Percentiles rank a stretch among this genome's conserved stretches.
These are phyloP conservation scores for Periconia sp. DNA, from an alignment of 2,329 filamentous ascomycete species.

Conservation along the genomic window DNA sequence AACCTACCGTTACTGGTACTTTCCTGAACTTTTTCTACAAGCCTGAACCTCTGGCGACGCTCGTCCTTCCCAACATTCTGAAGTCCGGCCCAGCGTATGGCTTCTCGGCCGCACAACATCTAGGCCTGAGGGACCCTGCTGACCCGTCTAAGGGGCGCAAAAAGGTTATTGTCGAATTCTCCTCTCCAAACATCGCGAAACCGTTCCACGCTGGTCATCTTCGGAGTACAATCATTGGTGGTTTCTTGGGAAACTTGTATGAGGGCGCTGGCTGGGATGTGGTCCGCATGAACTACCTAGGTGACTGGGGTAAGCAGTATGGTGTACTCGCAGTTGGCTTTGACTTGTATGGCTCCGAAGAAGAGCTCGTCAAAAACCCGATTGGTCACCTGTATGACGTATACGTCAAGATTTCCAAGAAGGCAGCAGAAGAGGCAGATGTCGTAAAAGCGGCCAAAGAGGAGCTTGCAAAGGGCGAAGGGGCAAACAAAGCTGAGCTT, in stretches of 20 bases:
- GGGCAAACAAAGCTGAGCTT: constrained; percentile 44
- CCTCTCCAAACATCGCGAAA: constrained; percentile 84
- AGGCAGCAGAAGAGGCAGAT: constrained; percentile 67
- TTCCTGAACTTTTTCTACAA: constrained; percentile 83
- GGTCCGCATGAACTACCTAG: constrained; percentile 71
- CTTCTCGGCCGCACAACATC: constrained; percentile 51
- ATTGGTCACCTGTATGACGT: constrained; percentile 83
- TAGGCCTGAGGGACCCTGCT: constrained; percentile 62
- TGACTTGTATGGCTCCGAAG: constrained; percentile 73
- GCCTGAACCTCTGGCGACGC: constrained; percentile 62
- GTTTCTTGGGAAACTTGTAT: constrained; percentile 71
- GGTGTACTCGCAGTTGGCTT: constrained; percentile 73
- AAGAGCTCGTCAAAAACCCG: constrained; percentile 69
- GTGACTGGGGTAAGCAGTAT: constrained; percentile 78
- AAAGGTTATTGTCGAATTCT: constrained; percentile 77
- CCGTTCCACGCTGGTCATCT: constrained; percentile 77
- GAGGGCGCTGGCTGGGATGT: constrained; percentile 71
- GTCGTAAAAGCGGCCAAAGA: constrained; percentile 60
- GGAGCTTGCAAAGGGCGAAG: constrained; percentile 37
- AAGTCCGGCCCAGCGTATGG: constrained; percentile 64
- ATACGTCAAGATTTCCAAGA: constrained; percentile 72
- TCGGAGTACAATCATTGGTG: constrained; percentile 75
- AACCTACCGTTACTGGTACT: constrained; percentile 66
- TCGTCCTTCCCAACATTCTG: constrained; percentile 71
- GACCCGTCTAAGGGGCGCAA: constrained; percentile 65